A percentile compares a stretch with the other conserved stretches of the same genome.
Conservation (phyloP, 2,329 filamentous ascomycete genomes). For the Pleurostoma richardsiae region DNA sequence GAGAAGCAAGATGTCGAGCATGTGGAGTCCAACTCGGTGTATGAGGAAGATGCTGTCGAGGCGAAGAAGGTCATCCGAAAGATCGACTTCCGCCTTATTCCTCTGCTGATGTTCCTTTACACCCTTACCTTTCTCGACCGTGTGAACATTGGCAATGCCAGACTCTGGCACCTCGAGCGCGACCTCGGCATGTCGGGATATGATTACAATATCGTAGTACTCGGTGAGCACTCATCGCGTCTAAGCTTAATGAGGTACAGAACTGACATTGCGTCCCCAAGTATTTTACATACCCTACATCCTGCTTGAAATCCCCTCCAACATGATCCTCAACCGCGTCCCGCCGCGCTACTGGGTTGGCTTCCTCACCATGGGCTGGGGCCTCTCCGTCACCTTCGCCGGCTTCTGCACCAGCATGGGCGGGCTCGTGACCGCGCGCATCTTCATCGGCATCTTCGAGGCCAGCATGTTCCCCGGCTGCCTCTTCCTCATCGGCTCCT, state of each 20-base stretch:
- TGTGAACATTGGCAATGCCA: conserved; percentile 23
- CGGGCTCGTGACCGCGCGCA: background rate
- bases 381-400: background rate
- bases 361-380: background rate
- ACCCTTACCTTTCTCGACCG: conserved; percentile 18
- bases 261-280: background rate
- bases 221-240: background rate
- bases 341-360: background rate
- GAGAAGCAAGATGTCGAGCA: background rate
- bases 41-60: background rate
- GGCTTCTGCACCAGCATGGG: background rate
- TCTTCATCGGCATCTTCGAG: conserved; percentile 28
- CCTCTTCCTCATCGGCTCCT: conserved; percentile 25
- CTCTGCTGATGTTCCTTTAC: conserved; percentile 11
- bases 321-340: conserved; percentile 1
- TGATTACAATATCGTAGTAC: background rate
- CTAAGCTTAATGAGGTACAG: background rate
- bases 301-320: conserved; percentile 1
- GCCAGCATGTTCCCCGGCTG: conserved; percentile 26
- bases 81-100: background rate
- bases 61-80: background rate
- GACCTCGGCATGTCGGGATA: background rate
- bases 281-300: conserved; percentile 2
- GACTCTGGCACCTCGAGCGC: conserved; percentile 10
- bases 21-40: background rate